phyloP scores from a whole-genome alignment of 108 stramenopile genomes.

The Fistulifera pelliculosa region DNA sequence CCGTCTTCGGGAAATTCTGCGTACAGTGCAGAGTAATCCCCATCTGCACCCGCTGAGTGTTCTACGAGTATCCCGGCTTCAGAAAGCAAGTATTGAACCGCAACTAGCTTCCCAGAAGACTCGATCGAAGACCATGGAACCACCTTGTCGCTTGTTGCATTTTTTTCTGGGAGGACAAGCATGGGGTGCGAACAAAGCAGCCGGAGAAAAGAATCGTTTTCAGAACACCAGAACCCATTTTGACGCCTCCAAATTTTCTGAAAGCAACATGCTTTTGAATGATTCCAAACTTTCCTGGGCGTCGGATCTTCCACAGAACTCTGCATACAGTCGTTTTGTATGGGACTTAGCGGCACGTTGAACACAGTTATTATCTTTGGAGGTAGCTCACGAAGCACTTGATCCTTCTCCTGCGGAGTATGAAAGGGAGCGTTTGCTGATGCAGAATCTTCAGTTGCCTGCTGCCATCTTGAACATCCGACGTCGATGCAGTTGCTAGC shows the following conservation, averaged over 20 bases:
- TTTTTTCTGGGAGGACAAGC: constrained; percentile 20
- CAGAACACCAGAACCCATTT: constrained; percentile 37
- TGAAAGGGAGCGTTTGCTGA: constrained; percentile 89
- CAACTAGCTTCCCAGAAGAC: constrained; percentile 78
- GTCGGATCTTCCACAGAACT: constrained; percentile 24
- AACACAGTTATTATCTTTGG: constrained; percentile 88
- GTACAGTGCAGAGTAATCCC: constrained; percentile 60
- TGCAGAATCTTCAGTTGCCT: constrained; percentile 83
- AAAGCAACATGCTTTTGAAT: constrained; percentile 11
- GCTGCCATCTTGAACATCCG: constrained; percentile 39
- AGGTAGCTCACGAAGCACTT: constrained; percentile 92
- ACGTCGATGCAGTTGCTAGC: constrained; percentile 43
- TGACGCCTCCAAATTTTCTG: constrained; percentile 6
- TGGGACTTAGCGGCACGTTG: constrained; percentile 59
- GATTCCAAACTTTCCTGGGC: constrained; percentile 26
- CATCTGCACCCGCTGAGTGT: constrained; percentile 65
- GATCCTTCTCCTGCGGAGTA: constrained; percentile 87
- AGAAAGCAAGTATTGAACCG: constrained; percentile 64
- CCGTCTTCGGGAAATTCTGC: constrained; percentile 16
- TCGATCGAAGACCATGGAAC: constrained; percentile 24
- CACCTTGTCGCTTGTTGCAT: constrained; percentile 7
- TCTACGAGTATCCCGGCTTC: constrained; percentile 55
- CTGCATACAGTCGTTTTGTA: constrained; percentile 56
- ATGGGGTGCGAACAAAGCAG: constrained; percentile 85
- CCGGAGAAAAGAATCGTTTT: constrained; percentile 67